Evolutionary conservation across 345 rosid genomes (phyloP).

Genomic region (Eutrema heterophyllum): DNA sequence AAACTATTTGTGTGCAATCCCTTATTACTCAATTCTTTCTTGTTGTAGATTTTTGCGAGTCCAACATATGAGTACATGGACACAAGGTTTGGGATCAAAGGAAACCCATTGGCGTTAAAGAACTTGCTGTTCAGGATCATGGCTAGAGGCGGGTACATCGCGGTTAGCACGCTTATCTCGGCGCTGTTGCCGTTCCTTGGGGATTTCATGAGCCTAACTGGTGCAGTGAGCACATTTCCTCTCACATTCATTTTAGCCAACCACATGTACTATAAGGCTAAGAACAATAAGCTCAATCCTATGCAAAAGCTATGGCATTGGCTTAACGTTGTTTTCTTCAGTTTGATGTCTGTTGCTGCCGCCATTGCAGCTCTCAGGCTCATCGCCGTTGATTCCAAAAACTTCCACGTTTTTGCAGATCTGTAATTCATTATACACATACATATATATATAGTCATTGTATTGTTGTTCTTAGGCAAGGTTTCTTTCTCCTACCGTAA

Average conservation of each 20-base stretch:
- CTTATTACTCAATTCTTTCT: not conserved
- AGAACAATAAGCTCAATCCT: constrained; percentile 39
- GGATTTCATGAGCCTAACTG: constrained; percentile 86
- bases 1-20: not conserved
- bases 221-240: constrained; percentile 89
- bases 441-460: constrained; percentile 3
- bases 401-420: constrained; percentile 82
- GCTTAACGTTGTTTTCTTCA: constrained; percentile 64
- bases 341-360: constrained; percentile 64
- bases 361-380: constrained; percentile 69
- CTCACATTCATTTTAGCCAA: constrained; percentile 90
- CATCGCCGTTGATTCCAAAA: constrained; percentile 69
- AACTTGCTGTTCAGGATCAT: constrained; percentile 58
- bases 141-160: constrained; percentile 73
- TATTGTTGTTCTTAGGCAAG: constrained; percentile 14
- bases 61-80: constrained; percentile 90
- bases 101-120: constrained; percentile 48
- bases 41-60: constrained; percentile 77
- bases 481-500: constrained; percentile 1
- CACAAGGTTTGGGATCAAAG: constrained; percentile 68
- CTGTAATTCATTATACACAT: constrained; percentile 26
- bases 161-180: constrained; percentile 60
- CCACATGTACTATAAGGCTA: constrained; percentile 78
- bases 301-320: constrained; percentile 76
- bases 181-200: constrained; percentile 90